phyloP scores from a whole-genome alignment of 306 rosid species.

The Glycyrrhiza uralensis region DNA sequence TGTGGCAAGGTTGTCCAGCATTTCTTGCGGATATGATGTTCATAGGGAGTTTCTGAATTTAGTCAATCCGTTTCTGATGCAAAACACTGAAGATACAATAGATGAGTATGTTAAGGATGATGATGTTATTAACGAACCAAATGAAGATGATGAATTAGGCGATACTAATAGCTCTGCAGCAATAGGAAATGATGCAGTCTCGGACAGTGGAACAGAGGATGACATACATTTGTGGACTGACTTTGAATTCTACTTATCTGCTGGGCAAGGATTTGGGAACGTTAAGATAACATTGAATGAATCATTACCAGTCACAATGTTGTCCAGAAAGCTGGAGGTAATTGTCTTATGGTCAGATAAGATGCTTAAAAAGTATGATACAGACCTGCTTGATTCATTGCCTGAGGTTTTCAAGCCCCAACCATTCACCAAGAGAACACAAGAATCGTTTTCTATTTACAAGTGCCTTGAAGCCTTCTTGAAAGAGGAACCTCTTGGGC shows the following conservation, averaged over 20 bases:
- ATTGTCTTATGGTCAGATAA: slow-evolving; percentile 57
- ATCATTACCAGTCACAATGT: slow-evolving; percentile 25
- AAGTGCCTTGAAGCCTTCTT: slow-evolving; percentile 84
- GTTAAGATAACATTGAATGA: slow-evolving; percentile 43
- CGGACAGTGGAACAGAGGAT: slow-evolving; percentile 39
- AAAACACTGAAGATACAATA: slow-evolving; percentile 28
- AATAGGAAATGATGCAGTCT: slow-evolving; percentile 43
- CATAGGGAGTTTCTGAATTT: slow-evolving; percentile 50
- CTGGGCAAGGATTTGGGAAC: not conserved
- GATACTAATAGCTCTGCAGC: slow-evolving; percentile 35
- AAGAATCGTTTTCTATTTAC: slow-evolving; percentile 66
- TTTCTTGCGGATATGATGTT: slow-evolving; percentile 50
- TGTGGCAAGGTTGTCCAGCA: slow-evolving; percentile 54
- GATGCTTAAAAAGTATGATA: slow-evolving; percentile 56
- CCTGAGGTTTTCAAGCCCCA: slow-evolving; percentile 57
- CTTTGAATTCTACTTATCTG: slow-evolving; percentile 47
- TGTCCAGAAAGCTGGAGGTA: slow-evolving; percentile 35
- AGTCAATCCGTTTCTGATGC: slow-evolving; percentile 51
- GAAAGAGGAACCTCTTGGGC: slow-evolving; percentile 88
- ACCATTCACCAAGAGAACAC: slow-evolving; percentile 29
- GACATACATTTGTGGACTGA: slow-evolving; percentile 37
- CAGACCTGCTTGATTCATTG: slow-evolving; percentile 39
- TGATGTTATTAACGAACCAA: slow-evolving; percentile 30
- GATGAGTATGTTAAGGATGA: slow-evolving; percentile 34
- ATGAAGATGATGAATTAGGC: slow-evolving; percentile 48